These are phyloP conservation scores for Rhodotorula glutinis DNA, from an alignment of 1,284 basidiomycete genomes.

Conservation along the genomic window DNA sequence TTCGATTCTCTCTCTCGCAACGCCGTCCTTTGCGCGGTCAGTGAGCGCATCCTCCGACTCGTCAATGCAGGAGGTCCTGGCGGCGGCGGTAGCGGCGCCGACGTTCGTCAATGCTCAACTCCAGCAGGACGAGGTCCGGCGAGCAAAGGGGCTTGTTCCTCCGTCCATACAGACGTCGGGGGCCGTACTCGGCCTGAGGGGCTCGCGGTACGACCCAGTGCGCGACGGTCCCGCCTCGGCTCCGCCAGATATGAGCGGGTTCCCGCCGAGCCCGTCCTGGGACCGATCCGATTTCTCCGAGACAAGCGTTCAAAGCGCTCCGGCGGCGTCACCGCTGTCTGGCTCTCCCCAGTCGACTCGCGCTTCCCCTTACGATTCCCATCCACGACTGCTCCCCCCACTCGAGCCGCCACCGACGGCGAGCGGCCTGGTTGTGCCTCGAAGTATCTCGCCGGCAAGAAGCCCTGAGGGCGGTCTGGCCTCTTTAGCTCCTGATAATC, in stretches of 20 bases:
- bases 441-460: neutral
- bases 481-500: no score
- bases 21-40: neutral
- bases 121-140: no score
- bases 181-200: no score
- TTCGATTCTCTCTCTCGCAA: neutral
- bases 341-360: neutral
- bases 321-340: neutral
- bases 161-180: no score
- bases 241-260: neutral
- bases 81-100: no score
- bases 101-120: no score
- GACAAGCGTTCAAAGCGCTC: neutral
- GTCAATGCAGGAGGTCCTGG: no score
- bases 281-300: neutral
- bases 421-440: neutral
- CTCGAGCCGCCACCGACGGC: neutral
- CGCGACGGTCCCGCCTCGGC: neutral
- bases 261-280: neutral
- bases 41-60: neutral
- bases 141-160: no score
- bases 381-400: constrained; percentile 12
- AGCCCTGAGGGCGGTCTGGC: no score
- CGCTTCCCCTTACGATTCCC: constrained; percentile 12
- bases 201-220: neutral